Conservation (phyloP, 495 filamentous ascomycete species). For the Corynascus novoguineensis region DNA sequence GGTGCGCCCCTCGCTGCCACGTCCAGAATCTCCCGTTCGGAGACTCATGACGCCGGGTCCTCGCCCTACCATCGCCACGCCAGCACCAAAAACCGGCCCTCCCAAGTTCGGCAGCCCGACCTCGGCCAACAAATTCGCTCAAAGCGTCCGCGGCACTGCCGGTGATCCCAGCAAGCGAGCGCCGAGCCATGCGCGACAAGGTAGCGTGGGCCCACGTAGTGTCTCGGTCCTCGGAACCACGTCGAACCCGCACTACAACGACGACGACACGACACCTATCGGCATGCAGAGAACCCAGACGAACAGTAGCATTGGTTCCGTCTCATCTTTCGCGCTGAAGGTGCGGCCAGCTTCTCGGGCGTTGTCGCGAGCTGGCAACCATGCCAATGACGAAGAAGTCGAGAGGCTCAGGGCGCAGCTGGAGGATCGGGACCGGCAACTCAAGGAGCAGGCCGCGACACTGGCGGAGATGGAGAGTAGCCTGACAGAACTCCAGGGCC, state of each 20-base stretch:
- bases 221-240: constrained; percentile 46
- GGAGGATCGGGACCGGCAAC: constrained; percentile 76
- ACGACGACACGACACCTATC: constrained; percentile 56
- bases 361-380: constrained; percentile 25
- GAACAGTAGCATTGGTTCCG: constrained; percentile 44
- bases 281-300: constrained; percentile 48
- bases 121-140: constrained; percentile 54
- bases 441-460: constrained; percentile 77
- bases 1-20: constrained; percentile 70
- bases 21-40: constrained; percentile 76
- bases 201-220: constrained; percentile 50
- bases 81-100: constrained; percentile 37
- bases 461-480: constrained; percentile 81
- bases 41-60: constrained; percentile 53
- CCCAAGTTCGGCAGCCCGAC: constrained; percentile 61
- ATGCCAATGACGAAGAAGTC: constrained; percentile 57
- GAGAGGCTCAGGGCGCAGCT: constrained; percentile 62
- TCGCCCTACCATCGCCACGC: constrained; percentile 50
- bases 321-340: constrained; percentile 44
- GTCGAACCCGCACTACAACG: constrained; percentile 36
- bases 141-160: constrained; percentile 54
- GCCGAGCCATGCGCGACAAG: constrained; percentile 42
- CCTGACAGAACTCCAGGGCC: constrained; percentile 64
- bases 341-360: constrained; percentile 46
- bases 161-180: constrained; percentile 53